Evolutionary conservation across 352 stramenopile genomes (phyloP).

Genomic region (Plasmopara halstedii): DNA sequence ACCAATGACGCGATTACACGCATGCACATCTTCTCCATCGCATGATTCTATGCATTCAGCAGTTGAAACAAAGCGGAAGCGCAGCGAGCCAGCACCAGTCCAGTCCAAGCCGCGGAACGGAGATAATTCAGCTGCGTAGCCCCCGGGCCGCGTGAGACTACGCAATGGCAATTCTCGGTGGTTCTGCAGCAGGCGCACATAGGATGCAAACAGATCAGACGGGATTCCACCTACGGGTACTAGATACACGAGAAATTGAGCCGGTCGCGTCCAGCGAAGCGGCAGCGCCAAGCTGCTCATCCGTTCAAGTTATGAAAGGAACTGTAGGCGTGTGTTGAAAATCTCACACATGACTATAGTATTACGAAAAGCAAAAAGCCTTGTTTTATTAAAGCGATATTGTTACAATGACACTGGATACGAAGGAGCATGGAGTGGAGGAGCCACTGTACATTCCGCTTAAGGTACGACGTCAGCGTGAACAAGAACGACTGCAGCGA

Average conservation of each 20-base stretch:
- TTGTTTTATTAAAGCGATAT: too few species aligned
- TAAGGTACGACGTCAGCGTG: conserved; percentile 59
- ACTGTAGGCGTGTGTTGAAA: neutral
- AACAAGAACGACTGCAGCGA: conserved; percentile 56
- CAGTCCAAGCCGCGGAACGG: conserved; percentile 73
- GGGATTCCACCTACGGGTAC: conserved; percentile 67
- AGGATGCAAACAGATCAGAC: conserved; percentile 43
- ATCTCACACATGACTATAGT: too few species aligned
- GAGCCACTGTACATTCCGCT: conserved; percentile 73
- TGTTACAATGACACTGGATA: too few species aligned
- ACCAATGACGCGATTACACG: conserved; percentile 56
- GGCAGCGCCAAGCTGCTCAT: conserved; percentile 12
- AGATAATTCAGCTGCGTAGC: conserved; percentile 74
- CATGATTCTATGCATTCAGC: conserved; percentile 42
- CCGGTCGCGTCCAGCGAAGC: conserved; percentile 50
- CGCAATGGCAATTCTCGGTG: conserved; percentile 52
- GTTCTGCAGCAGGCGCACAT: conserved; percentile 48
- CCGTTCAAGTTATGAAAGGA: neutral
- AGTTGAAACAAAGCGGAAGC: conserved; percentile 68
- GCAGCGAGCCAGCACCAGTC: conserved; percentile 40
- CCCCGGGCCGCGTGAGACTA: conserved; percentile 61
- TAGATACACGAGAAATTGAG: conserved; percentile 78
- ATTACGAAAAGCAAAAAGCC: too few species aligned
- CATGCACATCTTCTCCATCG: conserved; percentile 73
- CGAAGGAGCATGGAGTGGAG: conserved; percentile 8